Conservation (phyloP, 352 stramenopile species). For the Phytophthora europaea region DNA sequence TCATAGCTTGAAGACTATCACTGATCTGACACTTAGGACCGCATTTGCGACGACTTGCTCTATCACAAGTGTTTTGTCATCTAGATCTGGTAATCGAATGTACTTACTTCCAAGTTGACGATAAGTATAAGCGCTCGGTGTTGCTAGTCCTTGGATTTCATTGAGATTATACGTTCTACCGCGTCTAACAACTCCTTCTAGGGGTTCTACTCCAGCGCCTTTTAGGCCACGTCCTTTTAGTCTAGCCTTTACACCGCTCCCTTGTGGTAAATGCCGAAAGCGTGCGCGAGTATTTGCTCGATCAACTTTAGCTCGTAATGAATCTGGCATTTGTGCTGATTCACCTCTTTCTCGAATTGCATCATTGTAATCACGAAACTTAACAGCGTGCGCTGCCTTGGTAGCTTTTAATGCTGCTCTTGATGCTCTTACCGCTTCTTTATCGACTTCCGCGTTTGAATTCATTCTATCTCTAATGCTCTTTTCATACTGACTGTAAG, state of each 20-base stretch:
- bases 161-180: constrained; percentile 25
- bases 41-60: constrained; percentile 16
- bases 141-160: constrained; percentile 1
- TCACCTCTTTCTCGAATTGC: no score
- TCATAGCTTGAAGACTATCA: background rate
- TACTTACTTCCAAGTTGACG: no score
- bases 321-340: no score
- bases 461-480: background rate
- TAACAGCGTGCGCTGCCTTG: no score
- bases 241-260: background rate
- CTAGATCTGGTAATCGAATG: no score
- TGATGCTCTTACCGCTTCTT: background rate
- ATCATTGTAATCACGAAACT: no score
- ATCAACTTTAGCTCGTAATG: background rate
- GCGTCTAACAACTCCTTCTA: constrained; percentile 13
- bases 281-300: background rate
- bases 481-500: background rate
- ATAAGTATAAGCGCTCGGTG: no score
- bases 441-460: background rate
- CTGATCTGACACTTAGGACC: constrained; percentile 13
- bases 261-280: background rate
- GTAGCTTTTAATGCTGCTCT: background rate
- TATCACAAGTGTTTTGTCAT: no score
- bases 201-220: background rate
- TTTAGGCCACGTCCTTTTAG: background rate